Percentiles rank a stretch among this genome's conserved stretches.
Conservation (phyloP, 805 yeast genomes). For the Monosporozyma unispora region DNA sequence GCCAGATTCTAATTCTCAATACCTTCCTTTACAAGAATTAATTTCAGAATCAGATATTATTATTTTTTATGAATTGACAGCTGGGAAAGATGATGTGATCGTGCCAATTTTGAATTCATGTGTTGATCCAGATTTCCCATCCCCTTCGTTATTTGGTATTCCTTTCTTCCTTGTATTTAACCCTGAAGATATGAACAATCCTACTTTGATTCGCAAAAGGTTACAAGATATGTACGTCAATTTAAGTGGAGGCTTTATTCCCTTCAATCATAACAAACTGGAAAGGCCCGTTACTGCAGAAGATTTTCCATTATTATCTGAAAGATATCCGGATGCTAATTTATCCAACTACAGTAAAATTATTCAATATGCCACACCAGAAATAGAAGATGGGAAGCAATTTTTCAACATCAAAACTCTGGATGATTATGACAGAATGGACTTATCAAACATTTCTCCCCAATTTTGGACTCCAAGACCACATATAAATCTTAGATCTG, state of each 20-base stretch:
- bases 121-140: conserved; percentile 32
- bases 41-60: conserved; percentile 56
- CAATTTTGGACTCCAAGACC: conserved; percentile 22
- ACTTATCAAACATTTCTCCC: neutral
- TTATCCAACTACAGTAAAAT: conserved; percentile 15
- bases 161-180: conserved; percentile 65
- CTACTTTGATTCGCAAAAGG: conserved; percentile 49
- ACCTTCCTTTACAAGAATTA: conserved; percentile 57
- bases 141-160: conserved; percentile 51
- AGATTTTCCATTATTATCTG: conserved; percentile 32
- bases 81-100: conserved; percentile 38
- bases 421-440: neutral
- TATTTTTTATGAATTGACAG: conserved; percentile 49
- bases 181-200: conserved; percentile 44
- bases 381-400: conserved; percentile 6
- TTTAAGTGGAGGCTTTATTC: conserved; percentile 35
- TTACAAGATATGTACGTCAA: conserved; percentile 42
- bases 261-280: conserved; percentile 16
- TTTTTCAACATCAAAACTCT: conserved; percentile 19
- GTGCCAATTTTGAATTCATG: conserved; percentile 52
- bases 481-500: conserved; percentile 9
- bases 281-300: conserved; percentile 10
- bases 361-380: conserved; percentile 11
- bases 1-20: conserved; percentile 41
- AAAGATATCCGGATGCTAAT: conserved; percentile 17